Percentiles rank a stretch among this genome's conserved stretches.
Conservation (phyloP, 192 early-diverging fungal genomes). For the Kappamyces sp. region DNA sequence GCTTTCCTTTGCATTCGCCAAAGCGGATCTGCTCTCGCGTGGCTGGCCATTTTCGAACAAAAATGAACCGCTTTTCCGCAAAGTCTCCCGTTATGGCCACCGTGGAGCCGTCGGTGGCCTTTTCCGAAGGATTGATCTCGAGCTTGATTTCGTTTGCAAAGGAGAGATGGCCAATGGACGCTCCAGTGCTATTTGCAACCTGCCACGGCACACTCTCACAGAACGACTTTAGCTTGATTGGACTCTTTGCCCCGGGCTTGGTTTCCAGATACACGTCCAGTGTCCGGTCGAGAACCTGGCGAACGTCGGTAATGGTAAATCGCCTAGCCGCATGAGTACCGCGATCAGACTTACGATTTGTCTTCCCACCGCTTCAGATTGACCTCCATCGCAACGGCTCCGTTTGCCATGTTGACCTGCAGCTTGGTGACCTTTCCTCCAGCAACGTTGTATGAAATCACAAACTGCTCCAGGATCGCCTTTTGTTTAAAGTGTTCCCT, state of each 20-base stretch:
- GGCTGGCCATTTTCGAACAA: background rate
- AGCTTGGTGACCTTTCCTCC: constrained; percentile 29
- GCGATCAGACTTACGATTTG: constrained; percentile 24
- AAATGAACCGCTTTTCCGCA: constrained; percentile 10
- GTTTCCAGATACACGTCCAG: constrained; percentile 10
- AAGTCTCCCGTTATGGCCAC: constrained; percentile 9
- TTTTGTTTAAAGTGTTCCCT: no score
- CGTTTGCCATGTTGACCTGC: constrained; percentile 25
- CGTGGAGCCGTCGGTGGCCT: background rate
- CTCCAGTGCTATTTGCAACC: background rate
- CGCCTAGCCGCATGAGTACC: background rate
- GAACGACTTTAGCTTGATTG: constrained; percentile 6
- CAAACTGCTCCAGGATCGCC: constrained; percentile 8
- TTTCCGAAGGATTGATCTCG: constrained; percentile 1
- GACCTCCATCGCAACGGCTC: constrained; percentile 23
- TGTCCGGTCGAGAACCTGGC: background rate
- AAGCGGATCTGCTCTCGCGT: constrained; percentile 5
- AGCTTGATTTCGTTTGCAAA: constrained; percentile 14
- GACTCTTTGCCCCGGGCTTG: constrained; percentile 4
- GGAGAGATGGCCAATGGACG: background rate
- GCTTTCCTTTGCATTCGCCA: constrained; percentile 19
- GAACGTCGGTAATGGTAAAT: constrained; percentile 2
- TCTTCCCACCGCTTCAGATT: constrained; percentile 44
- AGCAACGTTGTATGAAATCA: background rate
- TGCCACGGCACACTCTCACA: constrained; percentile 9